phyloP scores from a whole-genome alignment of 2,329 filamentous ascomycete genomes.

The Berkeleyomyces basicola region DNA sequence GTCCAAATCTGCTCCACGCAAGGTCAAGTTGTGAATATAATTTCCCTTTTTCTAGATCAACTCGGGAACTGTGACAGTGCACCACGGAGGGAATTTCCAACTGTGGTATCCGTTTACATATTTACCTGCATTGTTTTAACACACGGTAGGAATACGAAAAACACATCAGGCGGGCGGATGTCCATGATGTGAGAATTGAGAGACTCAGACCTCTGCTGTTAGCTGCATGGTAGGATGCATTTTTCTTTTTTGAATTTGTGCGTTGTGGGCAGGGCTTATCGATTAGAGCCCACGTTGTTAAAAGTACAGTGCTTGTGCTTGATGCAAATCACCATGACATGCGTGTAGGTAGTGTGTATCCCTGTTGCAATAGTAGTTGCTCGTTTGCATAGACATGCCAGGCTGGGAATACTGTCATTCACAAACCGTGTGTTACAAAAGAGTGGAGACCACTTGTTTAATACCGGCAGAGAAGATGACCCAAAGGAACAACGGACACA shows the following conservation, averaged over 20 bases:
- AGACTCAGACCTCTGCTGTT: background rate
- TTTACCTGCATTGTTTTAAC: background rate
- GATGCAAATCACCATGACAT: too few relatives aligned
- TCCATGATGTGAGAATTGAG: background rate
- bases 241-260: background rate
- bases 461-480: background rate
- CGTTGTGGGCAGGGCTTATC: constrained; percentile 3
- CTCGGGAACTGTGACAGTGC: too few relatives aligned
- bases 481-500: background rate
- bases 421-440: too few relatives aligned
- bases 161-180: background rate
- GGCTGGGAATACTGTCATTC: too few relatives aligned
- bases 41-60: too few relatives aligned
- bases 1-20: background rate
- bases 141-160: background rate
- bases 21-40: too few relatives aligned
- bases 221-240: background rate
- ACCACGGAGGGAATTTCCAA: too few relatives aligned
- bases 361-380: too few relatives aligned
- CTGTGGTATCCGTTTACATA: too few relatives aligned
- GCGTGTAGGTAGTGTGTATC: too few relatives aligned
- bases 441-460: background rate
- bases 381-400: too few relatives aligned
- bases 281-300: background rate
- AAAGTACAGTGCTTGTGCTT: background rate